phyloP scores from a whole-genome alignment of 169 alveolate genomes.

The Cryptosporidium parvum region DNA sequence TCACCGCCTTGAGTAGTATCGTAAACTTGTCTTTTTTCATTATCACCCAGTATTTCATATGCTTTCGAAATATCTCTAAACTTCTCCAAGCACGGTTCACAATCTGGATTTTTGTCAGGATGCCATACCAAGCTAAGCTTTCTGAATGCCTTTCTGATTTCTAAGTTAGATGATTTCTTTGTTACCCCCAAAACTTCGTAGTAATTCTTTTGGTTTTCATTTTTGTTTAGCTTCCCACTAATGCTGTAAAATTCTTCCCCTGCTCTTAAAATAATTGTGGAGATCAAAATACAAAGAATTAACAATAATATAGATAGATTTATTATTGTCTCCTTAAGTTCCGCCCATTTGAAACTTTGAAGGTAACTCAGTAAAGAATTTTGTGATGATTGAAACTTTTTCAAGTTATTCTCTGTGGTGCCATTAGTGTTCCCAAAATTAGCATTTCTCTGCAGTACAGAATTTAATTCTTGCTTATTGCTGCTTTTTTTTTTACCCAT shows the following conservation, averaged over 20 bases:
- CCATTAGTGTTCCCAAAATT: not conserved
- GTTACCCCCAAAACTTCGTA: constrained; percentile 85
- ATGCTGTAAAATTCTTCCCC: constrained; percentile 63
- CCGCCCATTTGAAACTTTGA: constrained; percentile 13
- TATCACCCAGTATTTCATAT: constrained; percentile 87
- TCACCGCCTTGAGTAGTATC: constrained; percentile 82
- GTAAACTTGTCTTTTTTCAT: constrained; percentile 86
- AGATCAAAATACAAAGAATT: constrained; percentile 6
- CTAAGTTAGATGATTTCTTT: constrained; percentile 81
- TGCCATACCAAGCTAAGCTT: constrained; percentile 84
- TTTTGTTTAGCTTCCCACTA: constrained; percentile 37
- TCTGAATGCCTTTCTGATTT: constrained; percentile 86
- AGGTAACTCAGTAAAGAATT: not conserved
- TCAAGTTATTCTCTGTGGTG: not conserved
- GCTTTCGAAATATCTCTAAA: constrained; percentile 88
- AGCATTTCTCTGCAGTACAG: not conserved
- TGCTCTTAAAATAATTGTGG: constrained; percentile 36
- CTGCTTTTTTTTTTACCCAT: constrained; percentile 37
- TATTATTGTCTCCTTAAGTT: constrained; percentile 9
- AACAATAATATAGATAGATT: constrained; percentile 29
- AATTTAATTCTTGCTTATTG: not conserved
- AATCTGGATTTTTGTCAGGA: constrained; percentile 87
- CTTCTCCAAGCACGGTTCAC: constrained; percentile 84
- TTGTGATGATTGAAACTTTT: not conserved
- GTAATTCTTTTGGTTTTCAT: constrained; percentile 82